Evolutionary conservation across 352 stramenopile species (phyloP), one percentile per base, ranked within the genome.

Genomic region (Phytophthora podocarpi): DNA sequence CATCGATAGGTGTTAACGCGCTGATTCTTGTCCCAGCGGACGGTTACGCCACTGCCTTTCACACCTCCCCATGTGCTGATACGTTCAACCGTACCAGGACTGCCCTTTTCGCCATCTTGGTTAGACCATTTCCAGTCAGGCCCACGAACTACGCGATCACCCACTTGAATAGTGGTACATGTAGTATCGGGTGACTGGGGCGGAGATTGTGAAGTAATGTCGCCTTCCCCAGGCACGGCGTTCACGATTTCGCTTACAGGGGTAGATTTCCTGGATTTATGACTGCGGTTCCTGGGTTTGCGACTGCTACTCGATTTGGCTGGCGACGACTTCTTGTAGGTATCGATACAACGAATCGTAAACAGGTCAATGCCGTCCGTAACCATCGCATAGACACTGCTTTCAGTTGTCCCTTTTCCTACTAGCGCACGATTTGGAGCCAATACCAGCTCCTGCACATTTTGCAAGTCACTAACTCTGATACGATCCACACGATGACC

Each of bases 1-100:
- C 84, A 93, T 23, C 84, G 67, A 58, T 93, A 93, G 13, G 84
- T 93, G 49, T 93, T 93, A 48, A 91, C 81, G n/a, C 84, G 78
- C 26, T 90, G 80, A 26, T 87, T 90, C 35, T 90, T 91, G 65
- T 91, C 84, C 84, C 84, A 93, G 21, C 84, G 73, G 21, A 93
- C 84, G 13, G 84, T 93, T 40, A 93, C 80, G 8, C 84, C 84
- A 50, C 80, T 91, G 13, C 79, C 80, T 70, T 89, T 83, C 8
- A 91, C 72, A 15, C 80, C 80, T 57, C 84, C 84, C 84, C 84
- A 93, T 2, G 82, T 89, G 31, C 78, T 90, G 43, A 91, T 90
- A 31, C 82, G 74, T 41, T 91, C 82, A 13, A 93, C 84, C 4
- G 80, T 93, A n/a, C 84, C 84, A 5, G 66, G 52, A 18, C 67